Base-by-base conservation (phyloP, 768 basidiomycete species). In the Collybiopsis luxurians region DNA sequence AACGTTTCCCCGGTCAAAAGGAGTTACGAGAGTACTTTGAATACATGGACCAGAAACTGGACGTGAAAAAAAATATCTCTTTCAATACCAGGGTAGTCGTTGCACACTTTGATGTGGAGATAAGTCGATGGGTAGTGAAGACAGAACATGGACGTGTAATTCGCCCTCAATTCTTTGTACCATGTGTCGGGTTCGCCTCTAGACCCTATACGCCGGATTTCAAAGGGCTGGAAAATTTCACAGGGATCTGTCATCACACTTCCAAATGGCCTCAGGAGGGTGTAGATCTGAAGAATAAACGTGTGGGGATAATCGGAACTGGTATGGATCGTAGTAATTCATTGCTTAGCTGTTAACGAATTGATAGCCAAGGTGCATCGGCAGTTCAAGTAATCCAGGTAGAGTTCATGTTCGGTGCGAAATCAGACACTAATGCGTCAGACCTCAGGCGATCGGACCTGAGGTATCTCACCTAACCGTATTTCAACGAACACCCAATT, bases 401-500 rank as follows among this genome's bases (percentile, higher is more conserved):
- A 50, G 53, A n/a, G n/a, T n/a, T n/a, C n/a, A n/a, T n/a, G n/a
- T n/a, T n/a, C n/a, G n/a, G n/a, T n/a, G n/a, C n/a, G n/a, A n/a
- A n/a, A n/a, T n/a, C n/a, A n/a, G n/a, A n/a, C n/a, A n/a, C n/a
- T n/a, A n/a, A n/a, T 34, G 31, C 13, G 31, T 13, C 5, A 34
- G 13, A 5, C 13, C 31, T 34, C 13, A 34, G 31, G 6, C 5
- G 13, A 34, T 49, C 5, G 68, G 64, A 13, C 64, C 63, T 6
- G 19, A 63, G 11, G 64, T 60, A 2, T 39, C 58, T 1, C 61
- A 66, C 45, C 61, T 69, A 31, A 66, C 64, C 9, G 66, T 68
- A 34, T 69, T 68, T 60, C 68, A 69, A 58, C 67, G 68, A 9
- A 67, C 66, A 11, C 65, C 66, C 0, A 66, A 67, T 24, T 53